These are phyloP conservation scores for Panicum virgatum DNA, from an alignment of 202 grass and related monocot species.

Conservation along the genomic window DNA sequence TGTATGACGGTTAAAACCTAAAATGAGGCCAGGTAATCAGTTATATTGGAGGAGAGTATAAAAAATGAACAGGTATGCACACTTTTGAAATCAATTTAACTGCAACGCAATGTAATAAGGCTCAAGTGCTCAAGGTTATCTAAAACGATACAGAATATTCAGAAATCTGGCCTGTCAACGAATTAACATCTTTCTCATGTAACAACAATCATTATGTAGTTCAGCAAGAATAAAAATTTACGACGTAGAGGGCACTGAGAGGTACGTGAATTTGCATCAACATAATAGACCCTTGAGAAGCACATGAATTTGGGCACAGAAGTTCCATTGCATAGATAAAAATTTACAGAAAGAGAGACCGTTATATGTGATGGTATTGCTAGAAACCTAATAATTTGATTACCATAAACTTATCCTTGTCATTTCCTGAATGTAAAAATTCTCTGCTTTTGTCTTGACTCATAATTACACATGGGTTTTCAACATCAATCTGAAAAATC, in stretches of 20 bases:
- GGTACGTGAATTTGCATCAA: conserved; percentile 4
- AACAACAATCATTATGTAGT: neutral
- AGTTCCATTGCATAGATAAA: conserved; percentile 1
- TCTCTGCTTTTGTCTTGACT: conserved; percentile 98
- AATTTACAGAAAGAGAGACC: neutral
- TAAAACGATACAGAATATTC: conserved; percentile 15
- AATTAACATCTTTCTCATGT: conserved; percentile 6
- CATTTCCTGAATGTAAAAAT: conserved; percentile 95
- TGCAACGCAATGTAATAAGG: neutral
- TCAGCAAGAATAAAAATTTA: conserved; percentile 5
- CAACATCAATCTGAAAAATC: conserved; percentile 87
- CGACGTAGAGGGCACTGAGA: neutral
- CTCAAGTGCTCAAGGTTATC: neutral
- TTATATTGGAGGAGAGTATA: conserved; percentile 8
- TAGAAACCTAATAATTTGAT: conserved; percentile 28
- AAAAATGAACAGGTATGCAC: neutral
- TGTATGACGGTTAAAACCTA: neutral
- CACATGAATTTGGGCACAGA: neutral
- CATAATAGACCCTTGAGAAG: neutral
- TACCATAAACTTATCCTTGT: conserved; percentile 96
- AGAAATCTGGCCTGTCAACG: conserved; percentile 19
- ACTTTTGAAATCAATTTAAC: conserved; percentile 24
- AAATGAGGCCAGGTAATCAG: neutral
- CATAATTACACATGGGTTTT: conserved; percentile 99
- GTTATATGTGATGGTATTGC: conserved; percentile 12